Base-by-base conservation (phyloP, 305 asterid genomes). In the Solanum chacoense region DNA sequence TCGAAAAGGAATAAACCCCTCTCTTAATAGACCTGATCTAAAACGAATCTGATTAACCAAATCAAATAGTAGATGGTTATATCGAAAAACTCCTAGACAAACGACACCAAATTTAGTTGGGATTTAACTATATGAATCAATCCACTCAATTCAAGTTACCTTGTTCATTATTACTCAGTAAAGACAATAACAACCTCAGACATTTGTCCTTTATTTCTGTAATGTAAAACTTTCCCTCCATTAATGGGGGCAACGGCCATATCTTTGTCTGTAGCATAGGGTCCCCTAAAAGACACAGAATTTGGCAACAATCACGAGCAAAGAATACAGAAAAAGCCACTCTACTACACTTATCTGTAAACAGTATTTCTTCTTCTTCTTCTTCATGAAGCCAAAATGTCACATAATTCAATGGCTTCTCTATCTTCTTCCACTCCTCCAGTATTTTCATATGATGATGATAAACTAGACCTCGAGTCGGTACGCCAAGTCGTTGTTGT, bases 241-340 rank as follows among this genome's bases (percentile, higher is more conserved):
- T 87, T 89, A 75, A 89, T 88, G 90, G 92, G 89, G 88, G 86
- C 69, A 88, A 88, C 93, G 88, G 88, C 90, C 88, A 89, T 77
- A 88, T 50, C 78, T 89, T 78, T 94, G 93, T 94, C 93, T 88
- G 77, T 86, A 87, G 65, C 90, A 50, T 10, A 32, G 74, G 89
- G 88, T 67, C 35, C 92, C 92, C 65, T 78, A 45, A 86, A 59
- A 74, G 85, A 10, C 92, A 90, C 91, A 92, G 93, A 88, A 92
- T 40, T 75, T 90, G 91, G 91, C 93, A 85, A 81, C 88, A 80
- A 76, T 93, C 98, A 94, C 95, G 94, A 89, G 93, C 88, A 88
- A 32, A 88, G 91, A 83, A 92, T 88, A 79, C 91, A 87, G 74
- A 84, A 84, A 84, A 55, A 32, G 74, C 8, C 86, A 37, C 85